A percentile compares a stretch with the other conserved stretches of the same genome.
phyloP scores from a whole-genome alignment of 257 asterid species.

The Plectranthus barbatus region DNA sequence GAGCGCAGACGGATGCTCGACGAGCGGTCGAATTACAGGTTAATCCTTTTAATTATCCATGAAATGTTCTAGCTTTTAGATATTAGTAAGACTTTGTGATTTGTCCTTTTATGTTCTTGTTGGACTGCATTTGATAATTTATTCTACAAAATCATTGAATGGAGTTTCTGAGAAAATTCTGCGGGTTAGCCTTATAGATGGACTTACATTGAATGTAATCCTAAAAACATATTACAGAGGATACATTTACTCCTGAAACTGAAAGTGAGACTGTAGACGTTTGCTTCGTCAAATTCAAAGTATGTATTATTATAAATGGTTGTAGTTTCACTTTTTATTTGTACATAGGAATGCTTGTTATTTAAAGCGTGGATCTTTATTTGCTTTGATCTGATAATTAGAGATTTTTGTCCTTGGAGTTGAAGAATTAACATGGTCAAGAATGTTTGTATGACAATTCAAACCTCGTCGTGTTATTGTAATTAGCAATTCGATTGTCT shows the following conservation, averaged over 20 bases:
- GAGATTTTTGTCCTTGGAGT: slow-evolving; percentile 7
- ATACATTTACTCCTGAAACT: too few relatives aligned
- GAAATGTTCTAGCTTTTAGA: not conserved
- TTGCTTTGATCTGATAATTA: slow-evolving; percentile 9
- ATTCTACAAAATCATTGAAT: not conserved
- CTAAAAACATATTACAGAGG: too few relatives aligned
- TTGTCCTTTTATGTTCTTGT: not conserved
- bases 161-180: not conserved
- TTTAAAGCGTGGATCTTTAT: slow-evolving; percentile 5
- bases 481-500: slow-evolving; percentile 16
- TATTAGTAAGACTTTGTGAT: not conserved
- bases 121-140: not conserved
- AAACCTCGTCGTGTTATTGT: slow-evolving; percentile 4
- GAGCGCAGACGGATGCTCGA: slow-evolving; percentile 93
- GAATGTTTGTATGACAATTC: not conserved
- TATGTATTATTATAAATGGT: not conserved
- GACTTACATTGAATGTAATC: too few relatives aligned
- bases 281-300: not conserved
- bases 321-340: not conserved
- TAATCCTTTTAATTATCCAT: not conserved
- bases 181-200: not conserved
- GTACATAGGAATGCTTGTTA: not conserved
- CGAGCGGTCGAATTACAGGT: slow-evolving; percentile 92
- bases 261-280: not conserved
- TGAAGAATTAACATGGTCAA: slow-evolving; percentile 1